These are phyloP conservation scores for Psilocybe azurescens DNA, from an alignment of 768 basidiomycete genomes.

Conservation along the genomic window DNA sequence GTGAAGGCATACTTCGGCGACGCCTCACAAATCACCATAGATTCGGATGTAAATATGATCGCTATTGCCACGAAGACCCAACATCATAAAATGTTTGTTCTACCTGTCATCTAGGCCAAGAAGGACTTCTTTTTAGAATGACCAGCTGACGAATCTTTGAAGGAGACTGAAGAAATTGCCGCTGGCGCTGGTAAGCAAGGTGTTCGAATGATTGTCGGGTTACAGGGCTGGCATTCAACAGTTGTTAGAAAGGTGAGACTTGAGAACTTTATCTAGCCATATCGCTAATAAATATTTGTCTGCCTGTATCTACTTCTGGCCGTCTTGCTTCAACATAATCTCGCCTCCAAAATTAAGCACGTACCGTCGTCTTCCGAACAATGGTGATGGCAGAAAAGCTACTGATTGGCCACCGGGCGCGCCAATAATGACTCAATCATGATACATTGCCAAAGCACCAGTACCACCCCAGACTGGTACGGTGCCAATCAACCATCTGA, in stretches of 20 bases:
- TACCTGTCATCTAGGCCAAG: constrained; percentile 39
- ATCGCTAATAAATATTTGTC: no score
- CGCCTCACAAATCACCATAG: constrained; percentile 32
- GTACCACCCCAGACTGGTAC: no score
- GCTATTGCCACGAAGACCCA: constrained; percentile 37
- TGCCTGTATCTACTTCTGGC: no score
- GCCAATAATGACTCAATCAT: no score
- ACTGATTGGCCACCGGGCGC: no score
- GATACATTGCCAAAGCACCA: no score
- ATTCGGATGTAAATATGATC: constrained; percentile 43
- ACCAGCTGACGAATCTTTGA: constrained; percentile 37
- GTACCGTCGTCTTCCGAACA: no score
- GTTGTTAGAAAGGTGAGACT: constrained; percentile 33
- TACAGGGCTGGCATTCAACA: not conserved
- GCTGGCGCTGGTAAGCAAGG: constrained; percentile 34
- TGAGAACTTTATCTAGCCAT: no score
- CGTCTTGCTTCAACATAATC: no score
- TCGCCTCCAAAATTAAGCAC: no score
- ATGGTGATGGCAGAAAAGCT: no score
- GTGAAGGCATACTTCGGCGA: constrained; percentile 41
- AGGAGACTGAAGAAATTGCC: constrained; percentile 39
- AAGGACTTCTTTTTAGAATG: constrained; percentile 47
- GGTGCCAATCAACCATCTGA: no score
- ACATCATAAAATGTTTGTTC: constrained; percentile 32
- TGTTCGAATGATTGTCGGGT: constrained; percentile 36